Evolutionary conservation across 2,329 filamentous ascomycete genomes (phyloP), one percentile per base, ranked within the genome.

Genomic region (Botryotinia narcissicola): DNA sequence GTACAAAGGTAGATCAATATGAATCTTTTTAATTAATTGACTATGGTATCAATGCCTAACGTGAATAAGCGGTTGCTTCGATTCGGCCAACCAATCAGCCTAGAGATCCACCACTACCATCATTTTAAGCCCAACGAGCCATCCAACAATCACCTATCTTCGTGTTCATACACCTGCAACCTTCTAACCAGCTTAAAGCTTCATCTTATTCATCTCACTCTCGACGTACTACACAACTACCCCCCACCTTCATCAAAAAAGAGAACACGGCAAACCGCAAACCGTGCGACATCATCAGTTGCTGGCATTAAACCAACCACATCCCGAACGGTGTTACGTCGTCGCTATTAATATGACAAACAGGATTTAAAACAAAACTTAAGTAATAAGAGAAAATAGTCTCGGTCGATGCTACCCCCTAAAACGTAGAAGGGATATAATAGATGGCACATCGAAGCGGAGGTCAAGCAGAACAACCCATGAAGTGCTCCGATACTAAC

Each of bases 381-480:
- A 48, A 60, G 51, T 57, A 73, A 70, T 70, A 70, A 70, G 54
- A 73, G n/a, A 51, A 73, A 57, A 70, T 61, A 63, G 54, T 57
- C 48, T 68, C 25, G 22, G 40, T 68, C 35, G 54, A 69, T 73
- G 32, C 48, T 29, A n/a, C 42, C 37, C 66, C 66, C 32, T 14
- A 46, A 57, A 74, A 67, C 42, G 73, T 64, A 70, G 71, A 72
- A 71, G 73, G 61, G 46, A 61, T 70, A 74, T 66, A 67, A 75
- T 73, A 77, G 76, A 75, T 78, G 71, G 71, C 75, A 79, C 76
- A 80, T 72, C 42, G 78, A 79, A 79, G 75, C 73, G 75, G 73
- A 76, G 61, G 75, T 42, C 60, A 69, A 61, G 29, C 51, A 29
- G 70, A 69, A 57, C 25, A 63, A 63, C 66, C 67, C 64, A 32